Conservation (phyloP, 2,329 filamentous ascomycete genomes). For the Sphaceloma murrayae region DNA sequence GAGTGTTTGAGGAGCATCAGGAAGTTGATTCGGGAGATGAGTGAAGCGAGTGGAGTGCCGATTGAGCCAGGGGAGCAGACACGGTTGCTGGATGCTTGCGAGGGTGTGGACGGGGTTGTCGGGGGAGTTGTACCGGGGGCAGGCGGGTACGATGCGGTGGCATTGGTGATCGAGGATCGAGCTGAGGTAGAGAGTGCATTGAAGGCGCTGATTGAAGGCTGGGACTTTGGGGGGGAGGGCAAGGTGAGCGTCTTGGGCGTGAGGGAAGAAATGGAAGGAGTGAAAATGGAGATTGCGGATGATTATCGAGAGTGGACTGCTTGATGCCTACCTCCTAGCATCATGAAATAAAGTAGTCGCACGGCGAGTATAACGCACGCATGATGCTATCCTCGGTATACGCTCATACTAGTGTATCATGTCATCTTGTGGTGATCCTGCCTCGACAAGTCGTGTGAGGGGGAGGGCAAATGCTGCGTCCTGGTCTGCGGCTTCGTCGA, state of each 20-base stretch:
- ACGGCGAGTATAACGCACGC: no score
- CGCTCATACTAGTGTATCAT: no score
- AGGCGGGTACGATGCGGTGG: conserved; percentile 85
- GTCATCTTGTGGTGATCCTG: no score
- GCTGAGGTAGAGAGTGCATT: conserved; percentile 52
- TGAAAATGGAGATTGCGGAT: conserved; percentile 33
- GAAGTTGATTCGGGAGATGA: conserved; percentile 65
- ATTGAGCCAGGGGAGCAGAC: conserved; percentile 87
- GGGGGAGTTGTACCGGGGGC: conserved; percentile 91
- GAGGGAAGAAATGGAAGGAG: conserved; percentile 63
- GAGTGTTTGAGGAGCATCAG: conserved; percentile 44
- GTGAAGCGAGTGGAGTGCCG: conserved; percentile 61
- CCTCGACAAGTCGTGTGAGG: no score
- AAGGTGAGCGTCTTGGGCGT: conserved; percentile 61
- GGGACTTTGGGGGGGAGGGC: conserved; percentile 40
- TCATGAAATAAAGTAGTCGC: no score
- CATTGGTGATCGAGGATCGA: conserved; percentile 67
- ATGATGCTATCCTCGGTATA: no score
- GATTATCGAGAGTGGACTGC: conserved; percentile 35
- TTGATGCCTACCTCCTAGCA: no score
- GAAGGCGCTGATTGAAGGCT: conserved; percentile 53
- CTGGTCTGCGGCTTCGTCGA: no score
- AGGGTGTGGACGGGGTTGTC: conserved; percentile 64
- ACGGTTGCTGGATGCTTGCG: conserved; percentile 66
- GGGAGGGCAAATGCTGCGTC: no score